Conservation (phyloP, 176 grass and related monocot species). For the Bonia amplexicaulis region DNA sequence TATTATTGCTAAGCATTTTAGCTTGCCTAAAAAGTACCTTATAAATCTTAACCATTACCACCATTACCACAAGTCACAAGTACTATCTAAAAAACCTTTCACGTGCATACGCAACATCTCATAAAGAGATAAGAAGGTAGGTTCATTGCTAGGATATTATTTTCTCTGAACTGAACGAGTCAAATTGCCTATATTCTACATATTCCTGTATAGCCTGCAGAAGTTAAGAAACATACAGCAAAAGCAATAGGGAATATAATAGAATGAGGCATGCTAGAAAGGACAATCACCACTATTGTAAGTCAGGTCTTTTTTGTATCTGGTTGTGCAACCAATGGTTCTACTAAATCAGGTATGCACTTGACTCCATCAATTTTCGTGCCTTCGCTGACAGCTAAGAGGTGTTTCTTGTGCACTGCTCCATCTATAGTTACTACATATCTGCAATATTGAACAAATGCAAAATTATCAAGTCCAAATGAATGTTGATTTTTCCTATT, state of each 20-base stretch:
- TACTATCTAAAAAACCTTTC: background rate
- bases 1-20: background rate
- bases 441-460: constrained; percentile 47
- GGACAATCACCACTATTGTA: constrained; percentile 71
- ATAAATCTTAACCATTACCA: background rate
- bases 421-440: constrained; percentile 86
- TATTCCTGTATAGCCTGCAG: background rate
- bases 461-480: constrained; percentile 22
- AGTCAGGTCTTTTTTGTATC: constrained; percentile 64
- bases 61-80: background rate
- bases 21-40: background rate
- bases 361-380: constrained; percentile 72
- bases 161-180: background rate
- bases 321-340: constrained; percentile 53
- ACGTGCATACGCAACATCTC: background rate
- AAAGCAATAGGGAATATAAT: constrained; percentile 14
- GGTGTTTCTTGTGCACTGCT: constrained; percentile 63
- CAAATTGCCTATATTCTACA: background rate
- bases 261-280: constrained; percentile 10
- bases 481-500: background rate
- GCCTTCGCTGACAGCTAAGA: constrained; percentile 76
- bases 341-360: constrained; percentile 84
- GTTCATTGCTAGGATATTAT: background rate
- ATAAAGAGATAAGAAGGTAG: background rate
- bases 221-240: background rate